phyloP scores from a whole-genome alignment of 176 grass and related monocot genomes.

The Aegilops bicornis region DNA sequence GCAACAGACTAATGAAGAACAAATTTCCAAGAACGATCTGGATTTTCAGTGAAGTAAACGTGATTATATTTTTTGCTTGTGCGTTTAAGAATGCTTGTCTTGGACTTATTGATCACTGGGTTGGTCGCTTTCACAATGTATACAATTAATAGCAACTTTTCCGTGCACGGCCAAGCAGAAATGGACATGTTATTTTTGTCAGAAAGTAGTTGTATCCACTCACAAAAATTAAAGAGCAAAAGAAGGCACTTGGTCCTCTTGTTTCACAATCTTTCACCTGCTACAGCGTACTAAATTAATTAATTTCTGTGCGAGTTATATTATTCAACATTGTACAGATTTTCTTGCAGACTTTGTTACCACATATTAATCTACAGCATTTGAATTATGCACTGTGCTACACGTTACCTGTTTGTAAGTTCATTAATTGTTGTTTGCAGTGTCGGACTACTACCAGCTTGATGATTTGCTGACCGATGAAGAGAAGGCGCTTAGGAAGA shows the following conservation, averaged over 20 bases:
- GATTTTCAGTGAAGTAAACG: neutral
- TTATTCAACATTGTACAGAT: neutral
- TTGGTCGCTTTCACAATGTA: neutral
- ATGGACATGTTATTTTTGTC: neutral
- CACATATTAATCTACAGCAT: neutral
- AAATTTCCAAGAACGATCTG: neutral
- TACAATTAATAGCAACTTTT: neutral
- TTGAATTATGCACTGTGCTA: neutral
- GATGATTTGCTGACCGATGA: slow-evolving; percentile 82
- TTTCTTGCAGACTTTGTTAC: neutral
- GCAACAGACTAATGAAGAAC: neutral
- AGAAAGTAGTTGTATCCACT: neutral
- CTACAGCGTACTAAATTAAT: neutral
- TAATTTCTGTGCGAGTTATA: neutral
- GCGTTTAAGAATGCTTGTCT: neutral
- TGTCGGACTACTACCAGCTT: slow-evolving; percentile 85
- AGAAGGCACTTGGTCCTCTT: neutral
- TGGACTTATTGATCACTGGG: neutral
- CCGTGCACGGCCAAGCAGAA: neutral
- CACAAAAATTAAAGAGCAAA: neutral
- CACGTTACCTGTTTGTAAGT: neutral
- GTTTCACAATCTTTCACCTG: neutral
- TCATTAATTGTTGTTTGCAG: slow-evolving; percentile 35
- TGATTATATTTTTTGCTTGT: neutral
- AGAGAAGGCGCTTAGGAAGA: slow-evolving; percentile 59